Evolutionary conservation across 1,139 yeast species (phyloP), one percentile per base, ranked within the genome.

Genomic region (Kodamaea fungicola): DNA sequence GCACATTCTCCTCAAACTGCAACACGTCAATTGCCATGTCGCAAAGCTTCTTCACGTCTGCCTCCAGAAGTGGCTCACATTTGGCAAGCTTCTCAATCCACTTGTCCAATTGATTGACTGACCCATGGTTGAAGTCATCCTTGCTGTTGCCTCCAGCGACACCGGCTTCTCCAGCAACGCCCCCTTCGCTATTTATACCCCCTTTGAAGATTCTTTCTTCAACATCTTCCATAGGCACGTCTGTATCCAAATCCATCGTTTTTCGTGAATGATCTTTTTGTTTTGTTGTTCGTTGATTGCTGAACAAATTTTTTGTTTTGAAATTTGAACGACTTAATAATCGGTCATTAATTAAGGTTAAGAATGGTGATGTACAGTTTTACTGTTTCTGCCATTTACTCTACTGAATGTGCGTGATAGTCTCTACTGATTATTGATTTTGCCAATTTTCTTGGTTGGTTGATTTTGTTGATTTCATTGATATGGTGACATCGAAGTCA

Each of bases 1-100:
- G 96, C 34, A 92, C 96, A 59, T 94, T 92, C 46, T 90, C 85
- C 66, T 94, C 98, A 49, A 78, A 81, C 57, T 89, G 90, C 49
- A 92, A 71, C 30, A 92, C 82, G 47, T 92, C 97, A 52, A 88
- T 86, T n/a, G 96, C 96, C 75, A 85, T 83, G 42, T 78, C 75
- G 58, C 98, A 92, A 45, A 92, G 72, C 52, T 77, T 76, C 53
- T 82, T 80, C 32, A 94, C 95, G 42, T 87, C 90, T 30, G 76
- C 77, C 58, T 92, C 97, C 12, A 85, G 71, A 44, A 92, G 73
- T 22, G 92, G 94, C 63, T 87, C 85, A 63, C 97, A 90, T 49
- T 81, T 71, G 43, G 80, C 67, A 45, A 89, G 69, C 54, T 78
- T 82, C 49, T 80, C 92, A 51, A 89, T 85, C 96, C 97, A 89